phyloP scores from a whole-genome alignment of 208 protist genomes.

The Strigomonas culicis region DNA sequence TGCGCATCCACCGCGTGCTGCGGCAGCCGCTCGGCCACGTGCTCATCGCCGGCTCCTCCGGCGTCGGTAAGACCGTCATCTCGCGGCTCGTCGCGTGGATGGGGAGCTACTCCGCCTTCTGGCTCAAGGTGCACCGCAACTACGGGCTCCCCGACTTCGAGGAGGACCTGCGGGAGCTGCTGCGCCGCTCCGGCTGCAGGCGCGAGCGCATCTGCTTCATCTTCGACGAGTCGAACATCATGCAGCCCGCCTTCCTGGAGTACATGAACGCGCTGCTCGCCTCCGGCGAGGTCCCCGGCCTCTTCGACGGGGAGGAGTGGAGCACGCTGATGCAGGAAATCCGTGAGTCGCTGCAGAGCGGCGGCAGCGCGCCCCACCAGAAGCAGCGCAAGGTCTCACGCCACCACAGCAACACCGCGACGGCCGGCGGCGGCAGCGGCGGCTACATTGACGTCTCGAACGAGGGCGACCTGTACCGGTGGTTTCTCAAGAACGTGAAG shows the following conservation, averaged over 20 bases:
- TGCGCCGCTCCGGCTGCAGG: constrained; percentile 95
- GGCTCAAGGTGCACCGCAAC: constrained; percentile 95
- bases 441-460: constrained; percentile 69
- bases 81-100: constrained; percentile 98
- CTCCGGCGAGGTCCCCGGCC: constrained; percentile 96
- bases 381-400: background rate
- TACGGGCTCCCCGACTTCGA: constrained; percentile 98
- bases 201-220: constrained; percentile 99
- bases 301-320: constrained; percentile 99
- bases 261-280: constrained; percentile 99
- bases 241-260: constrained; percentile 98
- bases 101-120: constrained; percentile 94
- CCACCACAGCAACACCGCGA: background rate
- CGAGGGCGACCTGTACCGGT: constrained; percentile 95
- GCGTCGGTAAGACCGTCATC: constrained; percentile 98
- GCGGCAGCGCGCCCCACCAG: constrained; percentile 14
- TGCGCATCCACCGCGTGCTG: constrained; percentile 98
- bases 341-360: constrained; percentile 42
- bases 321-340: constrained; percentile 92
- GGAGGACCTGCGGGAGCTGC: constrained; percentile 95
- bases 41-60: constrained; percentile 95
- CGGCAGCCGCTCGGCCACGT: constrained; percentile 97
- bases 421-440: background rate
- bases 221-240: constrained; percentile 99
- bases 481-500: constrained; percentile 96